Evolutionary conservation across 139 green algal species (phyloP).

Genomic region (Closterium sp.): DNA sequence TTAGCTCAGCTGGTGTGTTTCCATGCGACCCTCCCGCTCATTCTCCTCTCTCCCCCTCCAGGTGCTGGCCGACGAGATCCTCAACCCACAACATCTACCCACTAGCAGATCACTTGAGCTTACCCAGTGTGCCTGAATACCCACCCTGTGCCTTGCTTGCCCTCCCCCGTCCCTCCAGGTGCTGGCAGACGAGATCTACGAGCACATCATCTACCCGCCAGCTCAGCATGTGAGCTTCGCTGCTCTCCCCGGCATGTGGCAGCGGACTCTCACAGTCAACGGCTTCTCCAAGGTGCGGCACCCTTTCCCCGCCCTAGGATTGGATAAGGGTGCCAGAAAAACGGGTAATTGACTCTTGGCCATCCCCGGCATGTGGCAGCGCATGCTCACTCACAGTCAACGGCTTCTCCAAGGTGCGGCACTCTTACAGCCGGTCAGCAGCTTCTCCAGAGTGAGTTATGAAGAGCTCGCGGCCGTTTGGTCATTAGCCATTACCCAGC

Average conservation of each 20-base stretch:
- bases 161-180: conserved; percentile 9
- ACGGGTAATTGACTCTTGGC: background rate
- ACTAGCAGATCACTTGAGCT: conserved; percentile 77
- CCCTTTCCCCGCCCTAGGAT: too few relatives aligned
- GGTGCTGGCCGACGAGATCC: conserved; percentile 80
- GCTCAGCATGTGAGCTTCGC: conserved; percentile 81
- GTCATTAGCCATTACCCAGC: too few relatives aligned
- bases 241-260: conserved; percentile 79
- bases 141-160: too few relatives aligned
- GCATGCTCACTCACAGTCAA: conserved; percentile 91
- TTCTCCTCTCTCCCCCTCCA: background rate
- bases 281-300: conserved; percentile 89
- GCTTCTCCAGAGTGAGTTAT: too few relatives aligned
- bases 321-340: too few relatives aligned
- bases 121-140: too few relatives aligned
- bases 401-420: conserved; percentile 85
- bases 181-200: conserved; percentile 87
- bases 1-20: too few relatives aligned
- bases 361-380: conserved; percentile 82
- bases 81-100: conserved; percentile 90
- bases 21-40: conserved; percentile 40
- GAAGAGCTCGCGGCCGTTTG: too few relatives aligned
- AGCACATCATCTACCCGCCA: conserved; percentile 87
- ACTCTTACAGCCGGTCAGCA: too few relatives aligned
- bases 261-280: conserved; percentile 94